Evolutionary conservation across 2,329 filamentous ascomycete species (phyloP).

Genomic region (Beauveria asiatica): DNA sequence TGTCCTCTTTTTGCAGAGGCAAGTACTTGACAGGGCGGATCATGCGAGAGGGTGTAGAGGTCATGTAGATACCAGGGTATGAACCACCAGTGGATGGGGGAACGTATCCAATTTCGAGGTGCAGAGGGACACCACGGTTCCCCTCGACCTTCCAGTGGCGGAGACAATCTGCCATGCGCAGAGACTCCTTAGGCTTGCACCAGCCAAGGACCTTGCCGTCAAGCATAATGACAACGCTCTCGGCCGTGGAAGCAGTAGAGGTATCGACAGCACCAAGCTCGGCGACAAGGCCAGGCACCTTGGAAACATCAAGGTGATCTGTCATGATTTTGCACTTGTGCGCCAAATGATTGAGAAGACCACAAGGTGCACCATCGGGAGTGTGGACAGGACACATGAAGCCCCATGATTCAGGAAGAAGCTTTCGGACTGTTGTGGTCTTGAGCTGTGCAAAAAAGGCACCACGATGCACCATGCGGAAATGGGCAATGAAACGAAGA

Average conservation of each 20-base stretch:
- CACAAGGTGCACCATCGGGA: constrained; percentile 90
- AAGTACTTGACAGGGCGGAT: constrained; percentile 87
- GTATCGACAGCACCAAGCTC: constrained; percentile 71
- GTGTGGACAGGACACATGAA: constrained; percentile 97
- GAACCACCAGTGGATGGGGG: constrained; percentile 85
- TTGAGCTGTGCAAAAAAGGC: constrained; percentile 98
- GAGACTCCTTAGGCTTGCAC: constrained; percentile 77
- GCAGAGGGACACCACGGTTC: constrained; percentile 65
- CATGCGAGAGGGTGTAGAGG: constrained; percentile 78
- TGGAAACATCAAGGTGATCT: constrained; percentile 61
- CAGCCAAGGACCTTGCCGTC: constrained; percentile 87
- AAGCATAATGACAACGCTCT: constrained; percentile 82
- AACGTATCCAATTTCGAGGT: constrained; percentile 87
- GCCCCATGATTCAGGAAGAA: constrained; percentile 94
- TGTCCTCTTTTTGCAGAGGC: constrained; percentile 76
- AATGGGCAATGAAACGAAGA: constrained; percentile 95
- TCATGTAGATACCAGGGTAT: constrained; percentile 93
- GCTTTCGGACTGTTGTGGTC: constrained; percentile 91
- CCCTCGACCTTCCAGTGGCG: constrained; percentile 95
- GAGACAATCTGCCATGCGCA: constrained; percentile 74
- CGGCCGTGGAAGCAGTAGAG: constrained; percentile 69
- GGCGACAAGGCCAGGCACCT: constrained; percentile 62
- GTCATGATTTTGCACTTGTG: constrained; percentile 93
- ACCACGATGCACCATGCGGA: constrained; percentile 97
- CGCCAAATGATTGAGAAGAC: constrained; percentile 86